Percentiles rank a stretch among this genome's conserved stretches.
Evolutionary conservation across 805 yeast species (phyloP).

Genomic region (Blastobotrys terrestris): DNA sequence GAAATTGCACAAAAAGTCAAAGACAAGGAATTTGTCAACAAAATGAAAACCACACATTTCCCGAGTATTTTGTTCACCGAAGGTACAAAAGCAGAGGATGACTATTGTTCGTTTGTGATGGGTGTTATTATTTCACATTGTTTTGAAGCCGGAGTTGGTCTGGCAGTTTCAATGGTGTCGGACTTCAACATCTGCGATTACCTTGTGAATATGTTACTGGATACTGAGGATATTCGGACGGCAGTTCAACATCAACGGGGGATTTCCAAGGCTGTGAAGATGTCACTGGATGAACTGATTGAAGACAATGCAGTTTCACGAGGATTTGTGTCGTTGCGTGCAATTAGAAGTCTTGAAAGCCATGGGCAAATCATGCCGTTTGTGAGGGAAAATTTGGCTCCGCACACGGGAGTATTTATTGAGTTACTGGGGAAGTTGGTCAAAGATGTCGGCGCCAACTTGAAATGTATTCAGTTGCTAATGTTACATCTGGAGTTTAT

Average conservation of each 20-base stretch:
- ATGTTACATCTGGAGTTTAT: conserved; percentile 9
- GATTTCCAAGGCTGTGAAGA: conserved; percentile 1
- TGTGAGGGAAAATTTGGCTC: conserved; percentile 1
- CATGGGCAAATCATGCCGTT: conserved; percentile 4
- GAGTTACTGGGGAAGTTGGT: not conserved
- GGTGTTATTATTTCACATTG: conserved; percentile 6
- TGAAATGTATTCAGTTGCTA: not conserved
- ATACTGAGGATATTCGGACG: conserved; percentile 9
- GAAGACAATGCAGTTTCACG: not conserved
- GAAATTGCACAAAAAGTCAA: conserved; percentile 11
- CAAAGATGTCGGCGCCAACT: not conserved
- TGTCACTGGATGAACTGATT: not conserved
- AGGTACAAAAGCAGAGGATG: conserved; percentile 8
- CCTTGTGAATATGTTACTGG: conserved; percentile 9
- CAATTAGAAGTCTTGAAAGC: conserved; percentile 8
- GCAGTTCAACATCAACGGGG: not conserved
- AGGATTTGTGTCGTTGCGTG: conserved; percentile 10
- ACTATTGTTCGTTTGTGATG: conserved; percentile 9
- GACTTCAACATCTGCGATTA: conserved; percentile 3
- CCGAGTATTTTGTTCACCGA: conserved; percentile 7
- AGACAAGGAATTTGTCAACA: conserved; percentile 10
- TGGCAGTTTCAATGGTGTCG: conserved; percentile 8
- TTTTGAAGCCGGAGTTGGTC: conserved; percentile 12
- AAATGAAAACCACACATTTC: conserved; percentile 12
- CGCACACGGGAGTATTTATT: not conserved